Base-by-base conservation (phyloP, 257 asterid genomes). In the Jasminum sambac region DNA sequence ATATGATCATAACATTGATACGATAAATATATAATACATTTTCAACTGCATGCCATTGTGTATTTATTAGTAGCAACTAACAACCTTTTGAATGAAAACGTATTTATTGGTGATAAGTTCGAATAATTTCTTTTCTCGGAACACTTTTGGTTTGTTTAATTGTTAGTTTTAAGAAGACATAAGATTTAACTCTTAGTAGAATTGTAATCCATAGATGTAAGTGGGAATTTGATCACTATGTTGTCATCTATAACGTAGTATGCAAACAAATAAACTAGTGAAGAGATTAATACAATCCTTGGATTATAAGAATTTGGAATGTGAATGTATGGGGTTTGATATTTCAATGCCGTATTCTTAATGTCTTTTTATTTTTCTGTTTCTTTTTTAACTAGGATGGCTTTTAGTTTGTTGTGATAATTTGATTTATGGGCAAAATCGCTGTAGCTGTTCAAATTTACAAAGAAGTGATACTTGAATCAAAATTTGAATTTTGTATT, bases 1-100 rank as follows among this genome's bases (percentile, higher is more conserved):
- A 70, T 59, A 64, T 48, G 64, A 68, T 58, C 61, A 64, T 19
- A 19, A 46, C 69, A 16, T 62, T 38, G 11, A 34, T 62, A 60
- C 25, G 46, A 16, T 30, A 30, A 30, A 30, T 30, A 30, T 30
- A 30, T 30, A 37, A 24, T 44, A 66, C 64, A 40, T 30, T 23
- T 72, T 24, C 12, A 67, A n/a, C 6, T 26, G 52, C 34, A 50
- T 48, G 26, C 25, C 59, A 17, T 30, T 30, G 36, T 30, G 36
- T 30, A 19, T 55, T n/a, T 21, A 21, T 21, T 19, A 19, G 14
- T 21, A 7, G 0, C 10, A 55, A 55, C 5, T 21, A 7, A 3
- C 10, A 55, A 55, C 5, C 62, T 17, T 11, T 11, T 52, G 1
- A 19, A 52, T 17, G 30, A 12, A 52, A 8, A 4, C 9, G 30